phyloP scores from a whole-genome alignment of 306 rosid genomes.

The Calophaca sinica region DNA sequence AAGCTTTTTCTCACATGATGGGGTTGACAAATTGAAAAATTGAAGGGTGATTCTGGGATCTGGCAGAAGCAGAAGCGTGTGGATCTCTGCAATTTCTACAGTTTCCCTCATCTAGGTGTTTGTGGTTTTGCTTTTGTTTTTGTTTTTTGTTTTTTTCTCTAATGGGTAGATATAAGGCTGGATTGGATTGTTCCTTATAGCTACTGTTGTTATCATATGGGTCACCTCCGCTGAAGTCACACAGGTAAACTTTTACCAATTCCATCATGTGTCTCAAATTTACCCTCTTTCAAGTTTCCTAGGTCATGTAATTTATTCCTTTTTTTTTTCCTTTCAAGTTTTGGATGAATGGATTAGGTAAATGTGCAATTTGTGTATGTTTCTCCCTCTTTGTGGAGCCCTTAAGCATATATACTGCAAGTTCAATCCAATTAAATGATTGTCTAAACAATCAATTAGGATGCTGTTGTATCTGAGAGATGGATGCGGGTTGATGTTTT shows the following conservation, averaged over 20 bases:
- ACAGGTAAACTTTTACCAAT: constrained; percentile 59
- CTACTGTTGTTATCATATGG: constrained; percentile 88
- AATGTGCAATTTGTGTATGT: constrained; percentile 2
- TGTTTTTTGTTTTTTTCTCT: constrained; percentile 32
- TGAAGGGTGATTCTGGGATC: constrained; percentile 52
- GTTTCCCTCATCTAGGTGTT: constrained; percentile 50
- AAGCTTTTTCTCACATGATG: constrained; percentile 27
- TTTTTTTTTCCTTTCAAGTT: neutral
- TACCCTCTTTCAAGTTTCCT: too few species aligned
- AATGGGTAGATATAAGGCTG: constrained; percentile 80
- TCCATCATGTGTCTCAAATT: too few species aligned
- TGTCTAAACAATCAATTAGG: neutral
- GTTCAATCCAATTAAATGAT: neutral
- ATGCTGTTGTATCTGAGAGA: constrained; percentile 4
- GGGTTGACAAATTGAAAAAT: constrained; percentile 19
- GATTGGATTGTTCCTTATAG: constrained; percentile 78
- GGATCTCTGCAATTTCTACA: constrained; percentile 51
- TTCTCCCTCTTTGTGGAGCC: neutral
- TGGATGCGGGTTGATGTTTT: constrained; percentile 9
- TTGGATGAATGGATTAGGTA: constrained; percentile 1
- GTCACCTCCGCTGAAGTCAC: constrained; percentile 97
- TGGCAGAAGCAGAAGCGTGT: constrained; percentile 21
- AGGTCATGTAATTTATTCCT: too few species aligned
- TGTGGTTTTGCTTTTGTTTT: neutral
- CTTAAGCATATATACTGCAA: neutral